Base-by-base conservation (phyloP, 129 eudicot genomes). In the Ambrosia trifida region DNA sequence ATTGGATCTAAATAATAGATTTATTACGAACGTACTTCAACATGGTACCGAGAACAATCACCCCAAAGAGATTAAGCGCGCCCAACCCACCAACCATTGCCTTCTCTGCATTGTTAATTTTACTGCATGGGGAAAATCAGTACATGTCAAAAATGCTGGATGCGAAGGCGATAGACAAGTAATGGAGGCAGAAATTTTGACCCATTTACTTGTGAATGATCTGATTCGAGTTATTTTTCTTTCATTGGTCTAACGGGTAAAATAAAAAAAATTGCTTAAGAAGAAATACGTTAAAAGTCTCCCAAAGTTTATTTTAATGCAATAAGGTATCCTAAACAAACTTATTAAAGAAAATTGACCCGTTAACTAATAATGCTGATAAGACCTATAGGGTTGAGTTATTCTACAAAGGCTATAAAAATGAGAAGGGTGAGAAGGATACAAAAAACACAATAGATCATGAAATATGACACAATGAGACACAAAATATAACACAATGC, bases 31-130 rank as follows among this genome's bases (percentile, higher is more conserved):
- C 96, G 12, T 85, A 95, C 97, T 83, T 90, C 69, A 95, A 72
- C 97, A 95, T 84, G 83, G 94, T 70, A 61, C 91, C 88, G 72
- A 95, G 99, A 72, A 90, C 79, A 64, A 95, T 50, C 43, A 95
- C 97, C 49, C 97, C 99, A 78, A 90, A 83, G 45, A 95, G 72
- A 86, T 95, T 95, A 45, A 95, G 86, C 14, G 79, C 99, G 14
- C 99, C 99, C 75, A 95, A 81, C 64, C 97, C 97, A 81, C 81
- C 78, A 68, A 84, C 99, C 96, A 90, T 78, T 46, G 97, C 97
- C 81, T 85, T 84, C 82, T 94, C 97, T 18, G 96, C 68, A 31
- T 47, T 63, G 82, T 82, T 86, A 54, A 87, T 82, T 84, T 94
- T 90, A 84, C 99, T 94, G 99, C 79, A 87, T 11, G 13, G 32